Evolutionary conservation across 306 rosid species (phyloP).

Genomic region (Macrotyloma uniflorum): DNA sequence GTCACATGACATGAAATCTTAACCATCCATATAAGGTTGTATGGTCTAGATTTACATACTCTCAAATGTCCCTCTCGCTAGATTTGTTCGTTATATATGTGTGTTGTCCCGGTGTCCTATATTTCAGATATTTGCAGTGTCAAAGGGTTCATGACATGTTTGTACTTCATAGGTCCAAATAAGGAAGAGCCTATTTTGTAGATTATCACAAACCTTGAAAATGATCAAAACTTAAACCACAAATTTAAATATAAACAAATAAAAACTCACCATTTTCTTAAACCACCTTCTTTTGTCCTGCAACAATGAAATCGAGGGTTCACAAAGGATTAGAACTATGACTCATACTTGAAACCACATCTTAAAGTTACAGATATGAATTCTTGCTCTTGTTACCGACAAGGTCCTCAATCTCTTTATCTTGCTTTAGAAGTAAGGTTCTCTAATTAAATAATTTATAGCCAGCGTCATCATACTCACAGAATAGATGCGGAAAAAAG

Average conservation of each 20-base stretch:
- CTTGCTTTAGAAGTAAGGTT: no score
- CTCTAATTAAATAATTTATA: no score
- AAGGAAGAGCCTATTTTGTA: not conserved
- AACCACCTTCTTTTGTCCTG: conserved; percentile 75
- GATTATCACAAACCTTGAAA: not conserved
- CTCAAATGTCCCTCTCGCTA: no score
- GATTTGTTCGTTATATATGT: no score
- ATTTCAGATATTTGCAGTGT: not conserved
- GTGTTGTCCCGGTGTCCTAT: not conserved
- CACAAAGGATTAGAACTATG: conserved; percentile 19
- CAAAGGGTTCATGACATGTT: not conserved
- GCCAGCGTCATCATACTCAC: no score
- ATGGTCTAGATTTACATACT: no score
- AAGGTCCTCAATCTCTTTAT: no score
- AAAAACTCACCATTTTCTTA: conserved; percentile 57
- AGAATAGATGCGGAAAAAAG: not conserved
- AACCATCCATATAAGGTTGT: no score
- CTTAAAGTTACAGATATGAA: not conserved
- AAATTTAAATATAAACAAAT: conserved; percentile 21
- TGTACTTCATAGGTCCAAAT: not conserved
- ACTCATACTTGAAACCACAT: conserved; percentile 4
- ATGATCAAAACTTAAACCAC: not conserved
- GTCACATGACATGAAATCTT: no score
- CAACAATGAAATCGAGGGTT: conserved; percentile 30
- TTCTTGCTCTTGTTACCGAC: no score